Conservation (phyloP, 257 asterid species). For the Knoxia roxburghii region DNA sequence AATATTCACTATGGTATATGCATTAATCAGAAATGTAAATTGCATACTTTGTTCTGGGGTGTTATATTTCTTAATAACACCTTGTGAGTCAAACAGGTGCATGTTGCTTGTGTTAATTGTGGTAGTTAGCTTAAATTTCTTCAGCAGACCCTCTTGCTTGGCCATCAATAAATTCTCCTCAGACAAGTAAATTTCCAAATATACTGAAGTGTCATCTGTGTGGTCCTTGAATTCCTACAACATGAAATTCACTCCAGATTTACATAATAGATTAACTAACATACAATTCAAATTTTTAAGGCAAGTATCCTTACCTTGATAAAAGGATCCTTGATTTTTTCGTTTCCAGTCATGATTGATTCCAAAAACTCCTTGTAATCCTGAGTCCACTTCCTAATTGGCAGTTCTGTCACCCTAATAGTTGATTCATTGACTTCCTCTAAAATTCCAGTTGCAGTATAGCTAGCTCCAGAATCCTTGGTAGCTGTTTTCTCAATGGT, state of each 20-base stretch:
- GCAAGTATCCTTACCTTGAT: slow-evolving; percentile 45
- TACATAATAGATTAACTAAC: neutral
- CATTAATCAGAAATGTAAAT: neutral
- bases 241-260: slow-evolving; percentile 3
- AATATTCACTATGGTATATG: too few relatives aligned
- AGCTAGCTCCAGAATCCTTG: slow-evolving; percentile 58
- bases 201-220: slow-evolving; percentile 60
- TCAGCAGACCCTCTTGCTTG: slow-evolving; percentile 66
- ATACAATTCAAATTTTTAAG: neutral
- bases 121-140: slow-evolving; percentile 76
- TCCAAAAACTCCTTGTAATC: slow-evolving; percentile 90
- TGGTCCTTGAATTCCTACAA: slow-evolving; percentile 62
- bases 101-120: slow-evolving; percentile 77
- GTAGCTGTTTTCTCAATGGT: slow-evolving; percentile 59
- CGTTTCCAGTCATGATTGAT: slow-evolving; percentile 61
- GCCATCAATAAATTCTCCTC: slow-evolving; percentile 54
- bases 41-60: slow-evolving; percentile 88
- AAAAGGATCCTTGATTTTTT: slow-evolving; percentile 73
- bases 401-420: slow-evolving; percentile 73
- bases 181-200: slow-evolving; percentile 49
- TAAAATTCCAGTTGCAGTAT: slow-evolving; percentile 61
- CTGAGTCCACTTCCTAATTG: slow-evolving; percentile 84
- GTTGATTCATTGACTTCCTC: slow-evolving; percentile 71
- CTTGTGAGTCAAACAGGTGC: slow-evolving; percentile 85
- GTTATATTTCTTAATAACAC: slow-evolving; percentile 84